These are phyloP conservation scores for Tremellales sp. DNA, from an alignment of 1,284 basidiomycete genomes.

Conservation along the genomic window DNA sequence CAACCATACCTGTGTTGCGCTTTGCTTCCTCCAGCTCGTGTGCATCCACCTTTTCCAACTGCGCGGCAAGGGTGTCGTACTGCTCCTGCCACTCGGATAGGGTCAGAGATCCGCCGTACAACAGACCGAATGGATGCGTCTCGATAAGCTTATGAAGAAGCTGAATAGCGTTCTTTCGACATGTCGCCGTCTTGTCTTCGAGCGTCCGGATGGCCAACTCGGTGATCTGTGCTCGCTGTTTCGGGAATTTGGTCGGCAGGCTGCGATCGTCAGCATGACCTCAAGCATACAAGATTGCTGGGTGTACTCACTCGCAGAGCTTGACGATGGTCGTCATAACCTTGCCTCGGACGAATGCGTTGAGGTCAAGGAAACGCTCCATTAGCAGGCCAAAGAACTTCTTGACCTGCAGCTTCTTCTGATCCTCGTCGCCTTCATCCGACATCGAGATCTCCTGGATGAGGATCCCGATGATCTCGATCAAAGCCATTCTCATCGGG, in stretches of 20 bases:
- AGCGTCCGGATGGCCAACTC: slow-evolving; percentile 72
- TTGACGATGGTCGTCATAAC: slow-evolving; percentile 72
- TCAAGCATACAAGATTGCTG: background rate
- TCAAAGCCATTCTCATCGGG: slow-evolving; percentile 88
- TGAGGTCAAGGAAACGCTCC: slow-evolving; percentile 81
- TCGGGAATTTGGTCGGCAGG: slow-evolving; percentile 76
- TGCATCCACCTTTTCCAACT: slow-evolving; percentile 60
- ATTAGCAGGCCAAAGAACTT: slow-evolving; percentile 78
- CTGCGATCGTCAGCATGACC: slow-evolving; percentile 31
- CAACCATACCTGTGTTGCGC: slow-evolving; percentile 50
- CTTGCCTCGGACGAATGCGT: slow-evolving; percentile 86
- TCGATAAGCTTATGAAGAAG: slow-evolving; percentile 72
- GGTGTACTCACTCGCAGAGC: slow-evolving; percentile 57
- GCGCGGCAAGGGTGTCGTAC: slow-evolving; percentile 56
- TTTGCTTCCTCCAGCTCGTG: slow-evolving; percentile 50
- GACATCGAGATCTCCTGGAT: slow-evolving; percentile 69
- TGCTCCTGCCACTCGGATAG: slow-evolving; percentile 69
- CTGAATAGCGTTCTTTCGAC: slow-evolving; percentile 77
- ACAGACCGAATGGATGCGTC: slow-evolving; percentile 84
- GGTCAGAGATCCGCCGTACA: slow-evolving; percentile 79
- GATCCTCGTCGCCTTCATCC: slow-evolving; percentile 57
- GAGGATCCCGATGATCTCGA: slow-evolving; percentile 77
- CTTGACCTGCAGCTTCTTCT: slow-evolving; percentile 75
- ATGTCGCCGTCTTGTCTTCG: slow-evolving; percentile 85
- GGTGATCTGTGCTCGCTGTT: slow-evolving; percentile 74